Conservation (phyloP, 257 asterid species). For the Capsicum baccatum region DNA sequence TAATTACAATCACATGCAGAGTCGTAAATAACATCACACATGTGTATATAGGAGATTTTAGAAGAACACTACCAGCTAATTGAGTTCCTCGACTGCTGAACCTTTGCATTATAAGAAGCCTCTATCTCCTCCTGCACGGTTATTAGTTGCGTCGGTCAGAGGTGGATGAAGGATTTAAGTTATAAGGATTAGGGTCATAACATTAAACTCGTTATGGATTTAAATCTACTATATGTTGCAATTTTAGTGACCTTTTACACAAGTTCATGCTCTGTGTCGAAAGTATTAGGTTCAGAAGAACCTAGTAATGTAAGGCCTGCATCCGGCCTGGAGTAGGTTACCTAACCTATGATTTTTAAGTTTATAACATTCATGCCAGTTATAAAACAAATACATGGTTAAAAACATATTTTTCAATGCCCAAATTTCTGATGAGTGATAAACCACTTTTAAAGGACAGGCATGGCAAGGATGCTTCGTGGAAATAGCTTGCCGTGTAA, state of each 20-base stretch:
- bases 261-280: neutral
- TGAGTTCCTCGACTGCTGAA: slow-evolving; percentile 67
- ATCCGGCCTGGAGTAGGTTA: neutral
- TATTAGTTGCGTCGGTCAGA: neutral
- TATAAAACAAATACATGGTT: neutral
- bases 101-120: slow-evolving; percentile 59
- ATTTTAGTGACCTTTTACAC: neutral
- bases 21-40: slow-evolving; percentile 16
- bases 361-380: neutral
- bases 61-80: slow-evolving; percentile 60
- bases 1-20: slow-evolving; percentile 22
- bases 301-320: neutral
- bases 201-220: neutral
- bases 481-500: neutral
- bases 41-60: neutral
- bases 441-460: neutral
- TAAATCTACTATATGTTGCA: neutral
- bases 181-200: neutral
- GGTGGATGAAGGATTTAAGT: neutral
- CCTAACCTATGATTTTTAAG: neutral
- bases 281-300: neutral
- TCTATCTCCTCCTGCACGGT: slow-evolving; percentile 86
- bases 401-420: neutral
- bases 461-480: slow-evolving; percentile 20
- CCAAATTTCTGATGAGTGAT: slow-evolving; percentile 10